Base-by-base conservation (phyloP, 192 early-diverging fungal species). In the Pilaira anomala region DNA sequence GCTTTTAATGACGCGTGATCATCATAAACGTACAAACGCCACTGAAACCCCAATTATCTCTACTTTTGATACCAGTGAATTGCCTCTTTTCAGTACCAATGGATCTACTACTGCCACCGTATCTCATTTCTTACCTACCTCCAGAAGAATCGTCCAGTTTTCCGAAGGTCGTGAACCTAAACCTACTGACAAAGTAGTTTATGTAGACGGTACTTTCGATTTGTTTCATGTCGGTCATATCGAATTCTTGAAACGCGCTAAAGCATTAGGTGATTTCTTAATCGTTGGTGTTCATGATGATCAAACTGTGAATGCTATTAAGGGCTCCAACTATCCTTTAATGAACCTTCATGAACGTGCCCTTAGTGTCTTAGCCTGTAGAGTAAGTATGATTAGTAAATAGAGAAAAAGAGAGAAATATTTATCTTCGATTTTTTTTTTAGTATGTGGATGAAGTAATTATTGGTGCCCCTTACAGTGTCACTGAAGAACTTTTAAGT, bases 121-220 rank as follows among this genome's bases (percentile, higher is more conserved):
- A 48, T 94, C 92, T 19, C 91, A 93, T 72, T 94, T 93, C 64
- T 78, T 97, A 66, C 90, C 95, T 40, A 96, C 93, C 0, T 87
- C 89, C 7, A 84, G 83, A 63, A 83, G 84, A 63, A 88, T 98
- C 65, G 87, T 92, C 26, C 94, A 96, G 68, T 98, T 98, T 66
- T 92, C 93, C 9, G 87, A 91, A 48, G 88, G 86, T 21, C 74
- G 78, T 39, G 89, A 93, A 67, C 92, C 93, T 13, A 78, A 82
- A 52, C 66, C 84, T 1, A 83, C 78, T 14, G 94, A 96, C 71
- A 87, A 80, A 60, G 84, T 95, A 7, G 86, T 98, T 24, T 98
- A 98, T 73, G 93, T 96, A 8, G 93, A 98, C 64, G 96, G 96
- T n/a, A 91, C 92, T 7, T 98, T 96, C 77, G 96, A 98, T 70